Evolutionary conservation across 768 basidiomycete species (phyloP), one percentile per base, ranked within the genome.

Genomic region (Phylloporus rhodoxanthus): DNA sequence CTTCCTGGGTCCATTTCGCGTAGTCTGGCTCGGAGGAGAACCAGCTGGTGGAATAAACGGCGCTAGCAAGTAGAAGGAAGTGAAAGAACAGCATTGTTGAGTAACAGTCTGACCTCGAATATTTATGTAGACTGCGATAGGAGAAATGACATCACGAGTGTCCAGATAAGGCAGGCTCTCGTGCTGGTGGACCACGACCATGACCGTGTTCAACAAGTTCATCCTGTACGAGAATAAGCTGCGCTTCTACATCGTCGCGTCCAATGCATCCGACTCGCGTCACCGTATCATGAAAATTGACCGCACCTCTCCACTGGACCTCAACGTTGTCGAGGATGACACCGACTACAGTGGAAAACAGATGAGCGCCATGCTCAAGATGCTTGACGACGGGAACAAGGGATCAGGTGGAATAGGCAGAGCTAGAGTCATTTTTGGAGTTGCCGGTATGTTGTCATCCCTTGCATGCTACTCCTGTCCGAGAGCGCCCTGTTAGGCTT

Each of bases 201-300:
- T 17, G 25, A 46, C 47, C 14, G 52, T 62, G 13, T 68, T 67
- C 66, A 93, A 92, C 72, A 91, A 91, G 64, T 93, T 91, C 72
- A 85, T 91, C 28, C 72, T 98, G 3, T 97, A 96, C 67, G 95
- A 99, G 72, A 97, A 91, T 59, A 81, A 84, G 48, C 76, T 85
- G 20, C 85, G 91, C 15, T 92, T 95, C 76, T 97, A 84, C 71
- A 81, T 99, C 46, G 82, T 97, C 52, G 93, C 89, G 2, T 93
- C 89, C 36, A 92, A 92, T 69, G 80, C 90, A 1, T 82, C 87
- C 15, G 90, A 91, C 51, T 87, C 90, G 1, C 79, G 87, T 1
- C 93, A 96, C 62, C 80, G 89, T 17, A 90, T 99, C 48, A 79
- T 97, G 62, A 96, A 93, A 73, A 84, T 99, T 46, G 93, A 99